Conservation (phyloP, 116 monocot genomes). For the Zostera marina region DNA sequence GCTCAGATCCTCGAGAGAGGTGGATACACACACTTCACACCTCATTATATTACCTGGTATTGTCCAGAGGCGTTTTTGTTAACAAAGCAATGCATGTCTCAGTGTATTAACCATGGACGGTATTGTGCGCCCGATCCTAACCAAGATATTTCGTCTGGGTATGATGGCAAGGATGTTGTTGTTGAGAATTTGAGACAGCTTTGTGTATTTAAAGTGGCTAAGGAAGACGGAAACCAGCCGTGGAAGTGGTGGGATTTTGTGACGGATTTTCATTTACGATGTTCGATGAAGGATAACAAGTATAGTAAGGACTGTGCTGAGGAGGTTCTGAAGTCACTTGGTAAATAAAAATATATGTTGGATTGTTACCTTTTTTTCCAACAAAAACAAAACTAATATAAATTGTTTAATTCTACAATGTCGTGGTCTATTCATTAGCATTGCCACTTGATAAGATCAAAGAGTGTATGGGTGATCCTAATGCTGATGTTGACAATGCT, state of each 20-base stretch:
- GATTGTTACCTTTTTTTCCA: background rate
- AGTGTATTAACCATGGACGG: constrained; percentile 77
- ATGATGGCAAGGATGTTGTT: constrained; percentile 75
- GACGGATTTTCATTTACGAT: constrained; percentile 58
- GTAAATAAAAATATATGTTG: constrained; percentile 8
- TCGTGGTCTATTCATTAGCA: constrained; percentile 12
- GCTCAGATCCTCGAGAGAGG: constrained; percentile 67
- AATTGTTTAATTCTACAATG: background rate
- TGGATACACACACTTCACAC: constrained; percentile 54
- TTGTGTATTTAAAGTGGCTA: constrained; percentile 52
- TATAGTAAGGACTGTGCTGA: constrained; percentile 71
- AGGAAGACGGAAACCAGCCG: constrained; percentile 27
- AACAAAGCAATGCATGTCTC: constrained; percentile 52
- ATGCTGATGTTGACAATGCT: constrained; percentile 49
- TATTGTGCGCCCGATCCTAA: constrained; percentile 76
- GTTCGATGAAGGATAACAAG: constrained; percentile 74
- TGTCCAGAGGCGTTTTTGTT: constrained; percentile 44
- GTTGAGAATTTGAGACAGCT: constrained; percentile 80
- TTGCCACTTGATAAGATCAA: constrained; percentile 47
- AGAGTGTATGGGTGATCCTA: constrained; percentile 75
- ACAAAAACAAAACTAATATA: background rate
- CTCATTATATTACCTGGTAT: constrained; percentile 85
- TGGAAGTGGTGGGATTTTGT: constrained; percentile 94
- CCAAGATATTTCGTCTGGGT: constrained; percentile 44
- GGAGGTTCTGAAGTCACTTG: constrained; percentile 50